Percentiles rank a stretch among this genome's conserved stretches.
These are phyloP conservation scores for Eimeria praecox DNA, from an alignment of 169 alveolate species.

Conservation along the genomic window DNA sequence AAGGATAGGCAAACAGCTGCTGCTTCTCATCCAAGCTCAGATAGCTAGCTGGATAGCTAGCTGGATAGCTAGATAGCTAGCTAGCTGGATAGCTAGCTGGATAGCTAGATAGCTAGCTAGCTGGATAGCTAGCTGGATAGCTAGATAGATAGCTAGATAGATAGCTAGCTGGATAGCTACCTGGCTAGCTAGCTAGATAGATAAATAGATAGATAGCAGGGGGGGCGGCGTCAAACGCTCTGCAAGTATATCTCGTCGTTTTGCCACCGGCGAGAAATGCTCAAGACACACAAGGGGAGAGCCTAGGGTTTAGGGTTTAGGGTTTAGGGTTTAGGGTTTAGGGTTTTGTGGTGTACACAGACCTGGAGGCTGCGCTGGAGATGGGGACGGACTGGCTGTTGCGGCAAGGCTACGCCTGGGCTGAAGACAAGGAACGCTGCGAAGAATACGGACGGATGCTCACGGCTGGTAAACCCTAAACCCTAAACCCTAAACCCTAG, in stretches of 20 bases:
- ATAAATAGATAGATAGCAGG: not conserved
- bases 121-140: not conserved
- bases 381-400: conserved; percentile 93
- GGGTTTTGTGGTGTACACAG: conserved; percentile 49
- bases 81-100: too few relatives aligned
- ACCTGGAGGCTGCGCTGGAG: conserved; percentile 89
- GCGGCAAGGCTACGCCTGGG: conserved; percentile 90
- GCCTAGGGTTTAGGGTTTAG: conserved; percentile 29
- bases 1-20: too few relatives aligned
- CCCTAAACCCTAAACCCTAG: conserved; percentile 22
- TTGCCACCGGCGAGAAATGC: too few relatives aligned
- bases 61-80: too few relatives aligned
- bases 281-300: too few relatives aligned
- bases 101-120: conserved; percentile 27
- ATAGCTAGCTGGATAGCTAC: conserved; percentile 1
- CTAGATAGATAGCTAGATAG: not conserved
- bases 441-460: conserved; percentile 93
- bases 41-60: too few relatives aligned
- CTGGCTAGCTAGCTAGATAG: not conserved
- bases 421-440: conserved; percentile 91
- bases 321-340: conserved; percentile 43
- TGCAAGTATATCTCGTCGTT: too few relatives aligned
- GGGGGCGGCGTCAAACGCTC: too few relatives aligned
- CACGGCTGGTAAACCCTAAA: conserved; percentile 85
- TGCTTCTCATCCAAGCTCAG: too few relatives aligned